Evolutionary conservation across 148 eudicot genomes (phyloP).

Genomic region (Vaccinium darrowii): DNA sequence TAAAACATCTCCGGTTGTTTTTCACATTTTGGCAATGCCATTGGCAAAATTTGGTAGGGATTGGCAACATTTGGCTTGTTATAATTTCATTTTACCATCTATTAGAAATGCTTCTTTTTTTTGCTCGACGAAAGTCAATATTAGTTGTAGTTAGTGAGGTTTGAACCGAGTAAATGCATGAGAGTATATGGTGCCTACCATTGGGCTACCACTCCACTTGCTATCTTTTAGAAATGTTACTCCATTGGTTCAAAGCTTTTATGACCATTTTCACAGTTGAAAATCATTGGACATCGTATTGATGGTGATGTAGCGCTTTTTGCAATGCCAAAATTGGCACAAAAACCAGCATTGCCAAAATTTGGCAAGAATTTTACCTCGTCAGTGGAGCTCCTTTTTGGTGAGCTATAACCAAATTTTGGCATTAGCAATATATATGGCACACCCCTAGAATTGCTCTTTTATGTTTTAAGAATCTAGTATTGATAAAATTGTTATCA

Average conservation of each 20-base stretch:
- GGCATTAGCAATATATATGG: not conserved
- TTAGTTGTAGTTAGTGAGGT: no score
- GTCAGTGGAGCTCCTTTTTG: not conserved
- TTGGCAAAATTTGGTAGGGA: not conserved
- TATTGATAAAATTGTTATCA: not conserved
- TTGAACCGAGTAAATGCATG: no score
- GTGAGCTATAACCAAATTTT: not conserved
- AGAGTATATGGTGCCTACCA: no score
- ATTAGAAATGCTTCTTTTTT: no score
- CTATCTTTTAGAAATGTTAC: not conserved
- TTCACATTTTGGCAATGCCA: not conserved
- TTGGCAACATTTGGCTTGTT: not conserved
- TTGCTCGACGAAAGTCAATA: no score
- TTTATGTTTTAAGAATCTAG: not conserved
- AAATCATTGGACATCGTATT: not conserved
- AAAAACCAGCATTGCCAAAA: not conserved
- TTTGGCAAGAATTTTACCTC: not conserved
- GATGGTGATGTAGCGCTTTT: not conserved
- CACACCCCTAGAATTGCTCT: not conserved
- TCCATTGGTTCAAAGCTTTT: not conserved
- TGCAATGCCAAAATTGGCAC: not conserved
- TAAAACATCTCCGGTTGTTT: not conserved
- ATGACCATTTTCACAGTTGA: not conserved
- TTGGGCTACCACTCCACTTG: no score
- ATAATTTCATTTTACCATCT: not conserved